Evolutionary conservation across 192 early-diverging fungal genomes (phyloP).

Genomic region (Coemansia furcata): DNA sequence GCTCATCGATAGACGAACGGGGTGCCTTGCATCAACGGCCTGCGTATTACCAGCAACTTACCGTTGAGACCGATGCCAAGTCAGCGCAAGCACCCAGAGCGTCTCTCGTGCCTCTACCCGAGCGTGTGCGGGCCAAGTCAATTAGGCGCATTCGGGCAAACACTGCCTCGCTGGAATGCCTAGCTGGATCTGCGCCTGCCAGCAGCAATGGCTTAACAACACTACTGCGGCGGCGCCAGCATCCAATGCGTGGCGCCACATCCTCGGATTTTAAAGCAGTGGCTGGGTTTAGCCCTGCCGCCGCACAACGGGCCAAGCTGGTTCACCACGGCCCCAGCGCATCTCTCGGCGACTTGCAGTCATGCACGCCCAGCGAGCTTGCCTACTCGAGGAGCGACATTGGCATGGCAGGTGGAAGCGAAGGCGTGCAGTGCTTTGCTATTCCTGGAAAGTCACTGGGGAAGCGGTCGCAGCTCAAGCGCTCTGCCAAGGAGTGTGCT

Average conservation of each 20-base stretch:
- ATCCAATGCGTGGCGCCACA: conserved; percentile 40
- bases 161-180: conserved; percentile 41
- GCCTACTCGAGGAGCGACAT: conserved; percentile 29
- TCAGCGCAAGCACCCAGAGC: neutral
- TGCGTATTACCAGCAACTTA: conserved; percentile 34
- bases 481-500: conserved; percentile 39
- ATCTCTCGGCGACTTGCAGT: conserved; percentile 41
- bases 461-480: conserved; percentile 15
- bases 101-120: conserved; percentile 13
- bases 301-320: conserved; percentile 45
- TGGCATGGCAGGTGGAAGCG: conserved; percentile 9
- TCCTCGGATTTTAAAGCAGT: conserved; percentile 43
- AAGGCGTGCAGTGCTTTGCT: conserved; percentile 28
- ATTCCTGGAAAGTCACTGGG: conserved; percentile 10
- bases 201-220: conserved; percentile 24
- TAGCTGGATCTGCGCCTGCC: conserved; percentile 18
- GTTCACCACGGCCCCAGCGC: conserved; percentile 32
- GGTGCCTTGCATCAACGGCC: conserved; percentile 10
- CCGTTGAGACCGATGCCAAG: neutral
- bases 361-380: conserved; percentile 37
- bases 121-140: conserved; percentile 22
- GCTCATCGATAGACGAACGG: neutral
- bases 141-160: conserved; percentile 46
- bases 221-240: conserved; percentile 41
- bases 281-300: conserved; percentile 48